Percentiles rank a stretch among this genome's conserved stretches.
Conservation (phyloP, 2,329 filamentous ascomycete species). For the Clonostachys sp. region DNA sequence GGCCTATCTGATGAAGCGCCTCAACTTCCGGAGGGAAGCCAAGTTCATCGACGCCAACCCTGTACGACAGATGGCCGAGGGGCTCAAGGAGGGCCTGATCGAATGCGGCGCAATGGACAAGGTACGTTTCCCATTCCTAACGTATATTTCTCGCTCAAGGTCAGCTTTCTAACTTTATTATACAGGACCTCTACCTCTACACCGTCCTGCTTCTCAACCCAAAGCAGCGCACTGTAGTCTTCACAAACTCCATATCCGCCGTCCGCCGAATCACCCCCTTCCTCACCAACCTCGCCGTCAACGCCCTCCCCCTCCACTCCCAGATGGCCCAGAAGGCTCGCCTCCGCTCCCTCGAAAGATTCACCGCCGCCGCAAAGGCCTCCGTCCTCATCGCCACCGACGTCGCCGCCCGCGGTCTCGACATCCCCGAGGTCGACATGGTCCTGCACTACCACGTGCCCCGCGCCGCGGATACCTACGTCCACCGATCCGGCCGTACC, state of each 20-base stretch:
- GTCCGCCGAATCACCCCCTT: conserved; percentile 83
- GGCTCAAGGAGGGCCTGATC: conserved; percentile 82
- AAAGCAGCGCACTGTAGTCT: conserved; percentile 77
- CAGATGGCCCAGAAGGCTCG: conserved; percentile 96
- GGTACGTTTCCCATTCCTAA: conserved; percentile 33
- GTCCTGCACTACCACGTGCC: conserved; percentile 96
- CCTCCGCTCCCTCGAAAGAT: conserved; percentile 86
- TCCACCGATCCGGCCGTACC: conserved; percentile 91
- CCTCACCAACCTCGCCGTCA: conserved; percentile 75
- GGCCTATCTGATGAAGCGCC: conserved; percentile 85
- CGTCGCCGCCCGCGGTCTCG: conserved; percentile 87
- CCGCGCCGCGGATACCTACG: conserved; percentile 85
- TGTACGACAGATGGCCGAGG: conserved; percentile 78
- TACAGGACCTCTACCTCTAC: conserved; percentile 85
- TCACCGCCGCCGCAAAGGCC: conserved; percentile 28
- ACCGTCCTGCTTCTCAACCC: conserved; percentile 79
- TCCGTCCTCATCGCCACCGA: conserved; percentile 85
- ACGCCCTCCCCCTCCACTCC: conserved; percentile 77
- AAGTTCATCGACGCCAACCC: conserved; percentile 93
- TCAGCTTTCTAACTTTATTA: background rate
- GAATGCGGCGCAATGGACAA: conserved; percentile 94
- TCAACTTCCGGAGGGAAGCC: conserved; percentile 82
- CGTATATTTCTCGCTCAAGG: background rate
- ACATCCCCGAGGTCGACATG: conserved; percentile 85
- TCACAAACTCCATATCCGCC: conserved; percentile 93